Evolutionary conservation across 768 basidiomycete species (phyloP), one percentile per base, ranked within the genome.

Genomic region (Termitomyces heimii): DNA sequence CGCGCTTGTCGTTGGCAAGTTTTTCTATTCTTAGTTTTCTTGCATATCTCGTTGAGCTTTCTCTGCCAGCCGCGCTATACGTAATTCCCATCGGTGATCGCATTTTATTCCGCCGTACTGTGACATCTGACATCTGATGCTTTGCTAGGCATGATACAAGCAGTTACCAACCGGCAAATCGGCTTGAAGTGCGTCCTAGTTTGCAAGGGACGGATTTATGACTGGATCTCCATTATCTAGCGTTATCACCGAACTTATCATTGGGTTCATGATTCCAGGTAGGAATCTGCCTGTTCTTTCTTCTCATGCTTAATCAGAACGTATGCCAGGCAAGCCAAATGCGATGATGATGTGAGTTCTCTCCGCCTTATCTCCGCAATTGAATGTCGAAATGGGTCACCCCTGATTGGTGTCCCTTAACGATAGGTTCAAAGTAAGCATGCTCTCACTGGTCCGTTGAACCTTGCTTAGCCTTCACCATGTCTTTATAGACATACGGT

Each of bases 141-240:
- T 24, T 48, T 32, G 35, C 20, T 51, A 72, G 75, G 76, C 61
- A 84, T 89, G 81, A 89, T 92, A 58, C 84, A 89, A 63, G 88
- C 88, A 1, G 82, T 90, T 61, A 92, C 89, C 31, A 92, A 92
- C 68, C 84, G 88, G 64, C 86, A 89, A 69, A 77, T 90, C 54
- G 87, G 65, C 37, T 67, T 79, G 49, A 79, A 79, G 78, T 79
- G 47, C 54, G 74, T 56, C 5, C 28, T 24, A 32, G 0, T 22
- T 28, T 50, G 2, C 22, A 26, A 20, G 22, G 3, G 28, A 7
- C 1, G 37, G 13, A 26, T 39, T 43, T 12, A 47, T n/a, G 12
- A 24, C 29, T 54, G 51, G 50, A 54, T 34, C 44, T 31, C 37
- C 37, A 28, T 37, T 14, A 56, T 49, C 12, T 28, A 83, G 80